Conservation (phyloP, 495 filamentous ascomycete species). For the Daldinia childiae region DNA sequence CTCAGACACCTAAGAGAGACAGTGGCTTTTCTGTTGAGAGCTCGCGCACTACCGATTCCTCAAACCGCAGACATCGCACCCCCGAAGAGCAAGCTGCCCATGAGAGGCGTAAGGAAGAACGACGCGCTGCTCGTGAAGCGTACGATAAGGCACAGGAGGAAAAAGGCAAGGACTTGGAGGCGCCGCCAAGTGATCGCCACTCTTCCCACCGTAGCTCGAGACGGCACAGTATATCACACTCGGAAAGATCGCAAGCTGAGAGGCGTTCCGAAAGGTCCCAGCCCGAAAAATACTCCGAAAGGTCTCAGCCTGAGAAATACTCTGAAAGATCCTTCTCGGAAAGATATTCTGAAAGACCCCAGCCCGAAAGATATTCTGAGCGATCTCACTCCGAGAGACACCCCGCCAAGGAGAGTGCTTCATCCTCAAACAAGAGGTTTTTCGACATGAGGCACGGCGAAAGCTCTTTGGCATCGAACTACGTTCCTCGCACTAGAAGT, state of each 20-base stretch:
- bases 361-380: constrained; percentile 29
- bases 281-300: constrained; percentile 24
- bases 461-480: constrained; percentile 47
- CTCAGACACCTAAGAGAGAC: constrained; percentile 43
- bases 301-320: constrained; percentile 34
- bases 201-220: constrained; percentile 49
- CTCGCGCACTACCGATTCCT: constrained; percentile 37
- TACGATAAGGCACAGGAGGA: constrained; percentile 37
- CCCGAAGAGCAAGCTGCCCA: constrained; percentile 57
- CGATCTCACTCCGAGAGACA: constrained; percentile 30
- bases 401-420: constrained; percentile 39
- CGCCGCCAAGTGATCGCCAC: constrained; percentile 34
- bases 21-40: constrained; percentile 48
- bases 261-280: constrained; percentile 29
- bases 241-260: constrained; percentile 36
- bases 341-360: constrained; percentile 32
- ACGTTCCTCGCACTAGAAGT: constrained; percentile 24
- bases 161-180: constrained; percentile 44
- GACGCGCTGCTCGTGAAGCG: constrained; percentile 42
- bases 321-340: constrained; percentile 8
- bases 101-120: constrained; percentile 54
- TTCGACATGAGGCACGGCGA: constrained; percentile 52
- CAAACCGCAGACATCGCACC: constrained; percentile 48
- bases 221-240: constrained; percentile 48
- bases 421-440: constrained; percentile 52